phyloP scores from a whole-genome alignment of 2,329 filamentous ascomycete genomes.

The Drechslerella stenobrocha region DNA sequence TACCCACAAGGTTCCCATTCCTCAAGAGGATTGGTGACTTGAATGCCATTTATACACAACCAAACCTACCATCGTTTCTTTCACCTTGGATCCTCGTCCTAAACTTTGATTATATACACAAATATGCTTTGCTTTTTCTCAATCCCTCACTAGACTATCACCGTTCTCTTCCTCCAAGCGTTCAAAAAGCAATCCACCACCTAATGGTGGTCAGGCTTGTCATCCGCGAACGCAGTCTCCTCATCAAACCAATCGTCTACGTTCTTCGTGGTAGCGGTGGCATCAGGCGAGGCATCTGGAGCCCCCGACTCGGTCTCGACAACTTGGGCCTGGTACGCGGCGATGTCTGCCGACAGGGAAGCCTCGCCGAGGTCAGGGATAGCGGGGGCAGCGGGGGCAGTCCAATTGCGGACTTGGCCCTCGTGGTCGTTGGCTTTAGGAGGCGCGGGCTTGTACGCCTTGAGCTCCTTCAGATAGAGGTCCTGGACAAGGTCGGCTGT shows the following conservation, averaged over 20 bases:
- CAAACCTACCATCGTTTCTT: conserved; percentile 7
- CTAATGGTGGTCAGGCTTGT: conserved; percentile 58
- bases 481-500: conserved; percentile 96
- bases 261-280: conserved; percentile 58
- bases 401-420: conserved; percentile 88
- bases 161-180: neutral
- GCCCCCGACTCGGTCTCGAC: conserved; percentile 82
- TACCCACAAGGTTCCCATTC: conserved; percentile 5
- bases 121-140: conserved; percentile 4
- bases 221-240: conserved; percentile 61
- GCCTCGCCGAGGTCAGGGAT: conserved; percentile 79
- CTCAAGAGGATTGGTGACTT: conserved; percentile 17
- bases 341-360: conserved; percentile 86
- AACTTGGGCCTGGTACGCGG: conserved; percentile 90
- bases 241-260: conserved; percentile 82
- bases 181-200: conserved; percentile 13
- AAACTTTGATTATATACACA: conserved; percentile 26
- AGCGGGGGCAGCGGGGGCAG: conserved; percentile 73
- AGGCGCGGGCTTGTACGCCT: conserved; percentile 84
- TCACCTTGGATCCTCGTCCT: neutral
- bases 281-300: conserved; percentile 64
- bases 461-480: conserved; percentile 94
- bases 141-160: neutral
- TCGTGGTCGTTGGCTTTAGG: conserved; percentile 85
- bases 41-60: conserved; percentile 48